Conservation (phyloP, 148 eudicot species). For the Camellia sinensis region DNA sequence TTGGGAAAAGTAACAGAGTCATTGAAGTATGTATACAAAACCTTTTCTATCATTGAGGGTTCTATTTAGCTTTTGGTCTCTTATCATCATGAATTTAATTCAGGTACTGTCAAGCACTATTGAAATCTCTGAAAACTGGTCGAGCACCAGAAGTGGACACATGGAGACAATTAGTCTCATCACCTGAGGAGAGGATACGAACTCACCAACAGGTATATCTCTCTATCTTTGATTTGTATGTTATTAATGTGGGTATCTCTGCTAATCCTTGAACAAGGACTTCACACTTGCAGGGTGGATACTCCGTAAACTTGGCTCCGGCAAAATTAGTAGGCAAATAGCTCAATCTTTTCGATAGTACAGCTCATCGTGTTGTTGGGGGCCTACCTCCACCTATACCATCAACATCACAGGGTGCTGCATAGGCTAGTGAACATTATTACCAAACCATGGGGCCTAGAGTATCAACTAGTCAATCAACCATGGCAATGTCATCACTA, state of each 20-base stretch:
- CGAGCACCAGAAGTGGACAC: slow-evolving; percentile 72
- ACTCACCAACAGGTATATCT: slow-evolving; percentile 69
- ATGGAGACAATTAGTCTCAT: slow-evolving; percentile 56
- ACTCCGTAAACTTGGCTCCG: slow-evolving; percentile 63
- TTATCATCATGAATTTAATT: too few relatives aligned
- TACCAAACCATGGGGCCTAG: too few relatives aligned
- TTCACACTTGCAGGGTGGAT: slow-evolving; percentile 63
- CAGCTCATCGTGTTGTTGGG: slow-evolving; percentile 89
- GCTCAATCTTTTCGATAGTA: slow-evolving; percentile 68
- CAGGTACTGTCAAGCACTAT: too few relatives aligned
- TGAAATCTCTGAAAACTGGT: slow-evolving; percentile 66
- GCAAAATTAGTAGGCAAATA: slow-evolving; percentile 66
- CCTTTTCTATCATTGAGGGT: too few relatives aligned
- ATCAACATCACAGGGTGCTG: too few relatives aligned
- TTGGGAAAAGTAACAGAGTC: slow-evolving; percentile 83
- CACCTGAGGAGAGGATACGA: slow-evolving; percentile 79
- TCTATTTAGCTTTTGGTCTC: too few relatives aligned
- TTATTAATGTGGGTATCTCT: not conserved
- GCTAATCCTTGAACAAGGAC: slow-evolving; percentile 4
- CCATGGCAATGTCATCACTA: slow-evolving; percentile 35
- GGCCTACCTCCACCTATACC: slow-evolving; percentile 53
- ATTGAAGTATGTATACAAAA: slow-evolving; percentile 52
- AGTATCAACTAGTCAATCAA: too few relatives aligned
- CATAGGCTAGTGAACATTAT: too few relatives aligned
- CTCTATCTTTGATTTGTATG: not conserved